phyloP scores from a whole-genome alignment of 257 asterid species.

The Striga asiatica region DNA sequence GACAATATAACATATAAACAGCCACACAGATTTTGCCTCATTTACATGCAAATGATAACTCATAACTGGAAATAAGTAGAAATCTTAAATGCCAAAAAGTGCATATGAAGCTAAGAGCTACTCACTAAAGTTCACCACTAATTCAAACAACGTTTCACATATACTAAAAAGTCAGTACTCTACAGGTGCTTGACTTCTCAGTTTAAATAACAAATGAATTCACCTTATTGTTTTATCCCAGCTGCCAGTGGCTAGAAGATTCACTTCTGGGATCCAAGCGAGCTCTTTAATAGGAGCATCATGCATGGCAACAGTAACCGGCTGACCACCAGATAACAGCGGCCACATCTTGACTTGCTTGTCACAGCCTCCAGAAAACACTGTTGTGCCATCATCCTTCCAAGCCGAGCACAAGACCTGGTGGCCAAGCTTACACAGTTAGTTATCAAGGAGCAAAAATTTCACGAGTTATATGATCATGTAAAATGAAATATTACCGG shows the following conservation, averaged over 20 bases:
- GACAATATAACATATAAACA: neutral
- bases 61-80: too few species aligned
- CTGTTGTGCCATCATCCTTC: conserved; percentile 96
- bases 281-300: conserved; percentile 89
- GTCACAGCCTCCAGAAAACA: conserved; percentile 98
- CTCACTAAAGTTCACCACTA: neutral
- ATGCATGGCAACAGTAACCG: conserved; percentile 86
- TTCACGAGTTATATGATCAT: neutral
- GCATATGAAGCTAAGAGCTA: neutral
- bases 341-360: conserved; percentile 99
- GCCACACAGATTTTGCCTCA: neutral
- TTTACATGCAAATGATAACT: neutral
- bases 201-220: conserved; percentile 6
- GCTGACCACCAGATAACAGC: conserved; percentile 57
- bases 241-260: conserved; percentile 78
- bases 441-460: conserved; percentile 5
- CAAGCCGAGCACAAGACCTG: conserved; percentile 92
- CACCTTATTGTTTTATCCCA: conserved; percentile 93
- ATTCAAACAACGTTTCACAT: neutral
- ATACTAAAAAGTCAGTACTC: neutral
- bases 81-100: neutral
- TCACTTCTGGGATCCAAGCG: conserved; percentile 95
- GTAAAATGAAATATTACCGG: conserved; percentile 41
- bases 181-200: neutral
- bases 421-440: conserved; percentile 16